phyloP scores from a whole-genome alignment of 1,139 yeast species.

The Taphrina communis region DNA sequence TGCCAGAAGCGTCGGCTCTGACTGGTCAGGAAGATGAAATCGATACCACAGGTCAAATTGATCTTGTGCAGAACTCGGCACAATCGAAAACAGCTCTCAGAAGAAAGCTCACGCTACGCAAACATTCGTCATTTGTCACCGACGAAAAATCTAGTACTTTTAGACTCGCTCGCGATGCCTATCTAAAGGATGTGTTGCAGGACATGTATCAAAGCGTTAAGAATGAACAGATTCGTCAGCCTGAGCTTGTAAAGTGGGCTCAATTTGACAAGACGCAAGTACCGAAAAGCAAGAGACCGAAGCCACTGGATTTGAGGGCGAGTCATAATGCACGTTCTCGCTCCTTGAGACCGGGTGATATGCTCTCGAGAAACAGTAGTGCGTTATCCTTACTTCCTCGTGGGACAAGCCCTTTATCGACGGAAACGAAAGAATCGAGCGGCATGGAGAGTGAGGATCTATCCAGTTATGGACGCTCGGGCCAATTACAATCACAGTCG shows the following conservation, averaged over 20 bases:
- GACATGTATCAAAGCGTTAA: conserved; percentile 42
- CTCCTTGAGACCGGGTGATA: conserved; percentile 7
- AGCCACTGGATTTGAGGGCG: not conserved
- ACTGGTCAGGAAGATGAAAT: not conserved
- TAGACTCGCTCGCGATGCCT: conserved; percentile 12
- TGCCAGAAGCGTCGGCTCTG: not conserved
- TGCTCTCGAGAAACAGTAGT: conserved; percentile 11
- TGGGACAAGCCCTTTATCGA: not conserved
- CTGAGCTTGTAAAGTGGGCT: conserved; percentile 1
- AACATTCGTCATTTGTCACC: not conserved
- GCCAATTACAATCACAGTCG: not conserved
- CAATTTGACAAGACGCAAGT: not conserved
- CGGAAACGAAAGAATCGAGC: not conserved
- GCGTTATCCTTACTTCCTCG: not conserved
- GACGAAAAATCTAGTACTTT: not conserved
- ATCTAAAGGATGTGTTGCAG: conserved; percentile 23
- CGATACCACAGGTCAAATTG: not conserved
- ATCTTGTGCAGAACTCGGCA: not conserved
- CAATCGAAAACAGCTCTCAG: conserved; percentile 1
- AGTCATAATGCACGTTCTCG: conserved; percentile 13
- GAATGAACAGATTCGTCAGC: conserved; percentile 40
- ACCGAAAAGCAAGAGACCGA: not conserved
- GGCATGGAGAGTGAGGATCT: not conserved
- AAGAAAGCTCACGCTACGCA: conserved; percentile 16
- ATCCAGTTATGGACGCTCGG: not conserved